Base-by-base conservation (phyloP, 306 rosid species). In the Cicer pinnatifidum region DNA sequence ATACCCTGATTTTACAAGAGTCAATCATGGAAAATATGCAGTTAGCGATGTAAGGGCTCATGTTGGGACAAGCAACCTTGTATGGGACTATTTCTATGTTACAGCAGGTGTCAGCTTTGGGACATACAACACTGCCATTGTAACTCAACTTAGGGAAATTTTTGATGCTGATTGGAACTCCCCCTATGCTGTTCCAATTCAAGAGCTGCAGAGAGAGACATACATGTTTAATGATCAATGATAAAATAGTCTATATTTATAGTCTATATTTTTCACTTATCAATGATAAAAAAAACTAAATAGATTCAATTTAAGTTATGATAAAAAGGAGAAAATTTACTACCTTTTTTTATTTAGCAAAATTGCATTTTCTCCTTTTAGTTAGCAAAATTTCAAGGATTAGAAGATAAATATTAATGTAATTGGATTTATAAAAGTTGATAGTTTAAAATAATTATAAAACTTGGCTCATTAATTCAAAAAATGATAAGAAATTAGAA, bases 81-180 rank as follows among this genome's bases (percentile, higher is more conserved):
- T 85, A 13, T 91, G 98, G 98, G 97, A 94, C 82, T 94, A 94
- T 82, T 93, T 91, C 69, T 91, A 89, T 48, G 81, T 87, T 13
- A 94, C 96, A 59, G 83, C 92, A 19, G 98, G 97, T 13, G 89
- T 94, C 72, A 91, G 98, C 79, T 94, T 94, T 63, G 98, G 98
- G 47, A 87, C 96, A 45, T 71, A 88, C 77, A 91, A 83, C 72
- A 82, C 92, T 73, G 91, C 90, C 60, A 82, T 94, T 67, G 87
- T 94, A 57, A 80, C 87, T 6, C 94, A 91, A 59, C 88, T 94
- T 48, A 76, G 70, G 45, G 80, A 85, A 71, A 75, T 91, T 11
- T 94, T 94, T 69, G 87, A 94, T 39, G 94, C 96, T n/a, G 97
- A 94, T 64, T 94, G 98, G 98, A 81, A 88, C 76, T 94, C 98